These are phyloP conservation scores for Colletotrichum sp. DNA, from an alignment of 2,329 filamentous ascomycete genomes.

Conservation along the genomic window DNA sequence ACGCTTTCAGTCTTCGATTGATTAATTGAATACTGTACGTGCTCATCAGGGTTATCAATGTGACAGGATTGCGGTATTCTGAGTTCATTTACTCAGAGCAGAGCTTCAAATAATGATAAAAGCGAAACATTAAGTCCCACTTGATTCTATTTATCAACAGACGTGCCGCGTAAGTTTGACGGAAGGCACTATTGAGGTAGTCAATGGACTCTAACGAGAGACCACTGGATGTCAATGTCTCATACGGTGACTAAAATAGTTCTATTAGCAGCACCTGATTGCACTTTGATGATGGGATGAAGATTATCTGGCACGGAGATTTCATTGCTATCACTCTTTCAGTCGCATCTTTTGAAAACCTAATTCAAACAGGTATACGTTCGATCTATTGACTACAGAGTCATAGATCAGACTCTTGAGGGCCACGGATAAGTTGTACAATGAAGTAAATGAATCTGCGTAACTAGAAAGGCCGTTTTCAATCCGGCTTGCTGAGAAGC, in stretches of 20 bases:
- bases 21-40: neutral
- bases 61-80: neutral
- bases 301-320: neutral
- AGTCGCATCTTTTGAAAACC: neutral
- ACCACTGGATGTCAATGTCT: neutral
- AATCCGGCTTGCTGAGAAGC: neutral
- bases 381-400: neutral
- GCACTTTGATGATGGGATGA: neutral
- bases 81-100: neutral
- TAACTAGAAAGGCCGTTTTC: neutral
- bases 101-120: neutral
- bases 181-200: neutral
- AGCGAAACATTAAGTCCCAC: neutral
- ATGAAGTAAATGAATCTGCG: neutral
- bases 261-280: accelerated
- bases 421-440: neutral
- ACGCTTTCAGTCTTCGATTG: no score
- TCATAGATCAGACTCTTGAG: neutral
- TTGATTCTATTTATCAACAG: neutral
- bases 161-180: neutral
- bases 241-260: neutral
- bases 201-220: neutral
- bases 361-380: neutral
- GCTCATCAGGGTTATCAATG: neutral
- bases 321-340: neutral